Percentiles rank a stretch among this genome's conserved stretches.
phyloP scores from a whole-genome alignment of 768 basidiomycete species.

The Suillus plorans region DNA sequence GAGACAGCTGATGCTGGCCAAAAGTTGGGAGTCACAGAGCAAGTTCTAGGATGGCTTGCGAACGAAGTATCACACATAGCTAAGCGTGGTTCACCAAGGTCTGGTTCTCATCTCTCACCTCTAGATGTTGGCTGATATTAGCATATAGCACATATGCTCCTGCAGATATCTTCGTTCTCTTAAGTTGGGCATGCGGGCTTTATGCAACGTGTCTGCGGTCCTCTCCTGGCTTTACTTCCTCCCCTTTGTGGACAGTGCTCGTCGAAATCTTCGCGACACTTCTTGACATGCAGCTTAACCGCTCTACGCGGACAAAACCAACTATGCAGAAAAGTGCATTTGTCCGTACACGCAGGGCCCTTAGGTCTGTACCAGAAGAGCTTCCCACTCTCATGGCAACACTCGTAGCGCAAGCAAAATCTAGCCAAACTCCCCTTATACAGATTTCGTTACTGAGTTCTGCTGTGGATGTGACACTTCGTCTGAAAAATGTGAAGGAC shows the following conservation, averaged over 20 bases:
- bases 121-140: neutral
- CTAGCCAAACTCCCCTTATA: conserved; percentile 41
- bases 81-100: conserved; percentile 58
- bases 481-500: conserved; percentile 57
- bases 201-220: conserved; percentile 51
- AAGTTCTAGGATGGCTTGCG: conserved; percentile 75
- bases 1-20: conserved; percentile 44
- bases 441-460: conserved; percentile 61
- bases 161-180: conserved; percentile 63
- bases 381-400: conserved; percentile 53
- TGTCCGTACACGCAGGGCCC: conserved; percentile 60
- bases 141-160: conserved; percentile 50
- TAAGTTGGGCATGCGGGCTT: conserved; percentile 69
- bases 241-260: conserved; percentile 52
- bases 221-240: conserved; percentile 44
- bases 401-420: conserved; percentile 51
- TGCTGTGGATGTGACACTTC: conserved; percentile 66
- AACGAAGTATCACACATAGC: conserved; percentile 61
- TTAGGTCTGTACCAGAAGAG: conserved; percentile 59
- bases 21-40: conserved; percentile 62
- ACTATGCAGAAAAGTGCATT: conserved; percentile 62
- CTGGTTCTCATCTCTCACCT: conserved; percentile 20
- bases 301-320: conserved; percentile 50
- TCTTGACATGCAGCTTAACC: conserved; percentile 57
- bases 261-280: conserved; percentile 57